Evolutionary conservation across 352 stramenopile genomes (phyloP), one percentile per base, ranked within the genome.

Genomic region (Vaucheria bursata): DNA sequence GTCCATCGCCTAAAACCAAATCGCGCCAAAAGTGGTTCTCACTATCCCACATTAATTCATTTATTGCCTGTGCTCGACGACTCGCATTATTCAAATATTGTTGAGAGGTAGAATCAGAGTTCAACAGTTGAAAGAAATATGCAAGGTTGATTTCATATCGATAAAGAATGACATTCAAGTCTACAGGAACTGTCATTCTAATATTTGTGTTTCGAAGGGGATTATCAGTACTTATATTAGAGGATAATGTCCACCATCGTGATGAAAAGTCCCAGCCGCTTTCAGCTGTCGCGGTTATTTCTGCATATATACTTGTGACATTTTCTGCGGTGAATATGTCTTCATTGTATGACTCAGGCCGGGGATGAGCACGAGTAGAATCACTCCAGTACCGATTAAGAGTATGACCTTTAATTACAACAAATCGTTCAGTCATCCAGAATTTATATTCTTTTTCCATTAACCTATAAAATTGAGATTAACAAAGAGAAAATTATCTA

Each of bases 261-360:
- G 78, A 83, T 53, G 53, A 76, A 35, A 83, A 83, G 29, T 83
- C 78, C 78, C 78, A 83, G 35, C 78, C 78, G 6, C 50, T 80
- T 39, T 83, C 78, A 34, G 78, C 78, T 1, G 69, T 73, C 3
- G 78, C 78, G 5, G 78, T 77, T 3, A 83, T 50, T 73, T 83
- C 78, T 2, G 65, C 65, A 36, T 50, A 38, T 8, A 72, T 2
- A 7, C 2, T 2, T 29, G 6, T 8, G 31, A 29, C 31, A 2
- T 40, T 40, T 8, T 6, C 31, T 2, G 6, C 31, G 1, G 65
- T 88, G 49, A 31, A 52, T 1, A 93, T 82, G 73, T 95, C 90
- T 73, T 94, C 90, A 0, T 87, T 87, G 71, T 93, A 95, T 50
- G 89, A 93, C 68, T 95, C 91, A 0, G 91, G 90, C 0, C 91